phyloP scores from a whole-genome alignment of 441 rosid genomes.

The Oxalis stricta region DNA sequence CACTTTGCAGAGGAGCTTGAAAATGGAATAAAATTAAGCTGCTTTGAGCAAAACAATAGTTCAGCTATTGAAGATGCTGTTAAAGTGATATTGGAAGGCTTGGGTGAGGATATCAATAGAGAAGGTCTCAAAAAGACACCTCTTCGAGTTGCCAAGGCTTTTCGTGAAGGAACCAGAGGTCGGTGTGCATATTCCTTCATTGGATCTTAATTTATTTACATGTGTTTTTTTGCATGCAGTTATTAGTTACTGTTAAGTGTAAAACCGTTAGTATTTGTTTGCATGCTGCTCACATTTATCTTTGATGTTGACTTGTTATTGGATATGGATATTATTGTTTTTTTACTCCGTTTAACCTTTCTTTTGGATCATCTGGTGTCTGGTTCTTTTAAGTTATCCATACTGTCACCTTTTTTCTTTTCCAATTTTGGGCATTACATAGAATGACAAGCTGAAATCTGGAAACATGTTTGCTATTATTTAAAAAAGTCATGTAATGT shows the following conservation, averaged over 20 bases:
- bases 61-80: conserved; percentile 70
- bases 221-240: neutral
- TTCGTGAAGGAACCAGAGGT: conserved; percentile 83
- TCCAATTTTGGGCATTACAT: neutral
- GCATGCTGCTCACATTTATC: neutral
- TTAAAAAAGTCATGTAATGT: too few species aligned
- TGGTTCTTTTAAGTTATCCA: neutral
- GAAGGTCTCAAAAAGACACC: conserved; percentile 92
- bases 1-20: conserved; percentile 46
- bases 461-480: neutral
- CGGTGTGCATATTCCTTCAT: neutral
- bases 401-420: too few species aligned
- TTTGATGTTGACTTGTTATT: too few species aligned
- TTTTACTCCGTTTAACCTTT: neutral
- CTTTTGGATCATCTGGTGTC: neutral
- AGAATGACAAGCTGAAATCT: neutral
- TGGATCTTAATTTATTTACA: neutral
- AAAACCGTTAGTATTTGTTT: too few species aligned
- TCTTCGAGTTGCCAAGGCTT: conserved; percentile 87
- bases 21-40: conserved; percentile 35
- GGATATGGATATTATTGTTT: neutral
- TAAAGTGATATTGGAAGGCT: conserved; percentile 58
- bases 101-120: conserved; percentile 67
- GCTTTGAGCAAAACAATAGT: conserved; percentile 43
- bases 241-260: neutral